Evolutionary conservation across 2,329 filamentous ascomycete genomes (phyloP), one percentile per base, ranked within the genome.

Genomic region (Diaporthe citri): DNA sequence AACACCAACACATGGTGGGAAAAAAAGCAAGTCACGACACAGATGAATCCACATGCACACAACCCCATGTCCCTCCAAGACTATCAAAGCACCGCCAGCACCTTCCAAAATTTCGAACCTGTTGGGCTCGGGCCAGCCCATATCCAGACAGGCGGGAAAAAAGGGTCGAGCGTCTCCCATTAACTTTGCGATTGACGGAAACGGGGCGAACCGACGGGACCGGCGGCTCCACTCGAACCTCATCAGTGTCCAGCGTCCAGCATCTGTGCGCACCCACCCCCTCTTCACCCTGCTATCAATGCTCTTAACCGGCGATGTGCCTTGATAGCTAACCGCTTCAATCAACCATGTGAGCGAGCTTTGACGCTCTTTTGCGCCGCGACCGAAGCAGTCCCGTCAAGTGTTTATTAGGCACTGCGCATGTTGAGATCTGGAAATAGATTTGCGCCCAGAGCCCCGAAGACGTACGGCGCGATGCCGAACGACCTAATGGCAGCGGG

Each of bases 141-240:
- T 72, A 55, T 46, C 71, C 71, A 72, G 71, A 60, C 57, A 31
- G 57, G 60, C 59, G 71, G 71, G 41, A 34, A 41, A 41, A 41
- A 64, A 64, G 71, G 57, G 60, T 55, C 71, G 71, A 72, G 36
- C 57, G 71, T 64, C 12, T 48, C 20, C 57, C 43, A 41, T 31
- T 64, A 64, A 55, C 43, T 59, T 62, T 55, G 46, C 62, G 57
- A 59, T 52, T 71, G 39, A 66, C 74, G 74, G 74, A 76, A 36
- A 59, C 74, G 74, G 74, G 74, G 74, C 74, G 74, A 76, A 70
- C 74, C 74, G 74, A 71, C 72, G 51, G 55, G 72, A 76, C 41
- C 56, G 69, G 43, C 48, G 74, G 67, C 57, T 62, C 74, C 72
- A 74, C 74, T 59, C 22, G 59, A 55, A 67, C 59, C 51, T 74